Conservation (phyloP, 2,329 filamentous ascomycete genomes). For the Claviceps spartinae region DNA sequence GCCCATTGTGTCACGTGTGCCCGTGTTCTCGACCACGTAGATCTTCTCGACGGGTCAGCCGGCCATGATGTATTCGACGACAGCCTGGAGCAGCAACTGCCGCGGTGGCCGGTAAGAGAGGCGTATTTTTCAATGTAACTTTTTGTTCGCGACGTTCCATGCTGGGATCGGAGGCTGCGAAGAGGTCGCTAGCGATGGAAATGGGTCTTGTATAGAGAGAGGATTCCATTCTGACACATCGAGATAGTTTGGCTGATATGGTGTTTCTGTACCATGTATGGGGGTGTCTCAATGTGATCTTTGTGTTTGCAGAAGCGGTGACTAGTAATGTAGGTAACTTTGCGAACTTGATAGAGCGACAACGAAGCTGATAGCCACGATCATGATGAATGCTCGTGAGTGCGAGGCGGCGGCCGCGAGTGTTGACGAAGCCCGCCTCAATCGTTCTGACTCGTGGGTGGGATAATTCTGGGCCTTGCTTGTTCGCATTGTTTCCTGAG, state of each 20-base stretch:
- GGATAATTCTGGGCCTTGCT: too few relatives aligned
- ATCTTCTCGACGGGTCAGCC: slow-evolving; percentile 45
- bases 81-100: slow-evolving; percentile 39
- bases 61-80: slow-evolving; percentile 43
- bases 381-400: background rate
- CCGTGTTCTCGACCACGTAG: slow-evolving; percentile 46
- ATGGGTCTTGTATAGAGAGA: slow-evolving; percentile 28
- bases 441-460: background rate
- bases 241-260: background rate
- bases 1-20: slow-evolving; percentile 30
- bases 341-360: background rate
- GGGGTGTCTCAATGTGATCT: background rate
- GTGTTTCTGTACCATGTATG: background rate
- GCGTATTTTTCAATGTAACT: slow-evolving; percentile 24
- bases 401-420: background rate
- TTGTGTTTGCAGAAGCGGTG: background rate
- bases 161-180: slow-evolving; percentile 25
- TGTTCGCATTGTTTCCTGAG: too few relatives aligned
- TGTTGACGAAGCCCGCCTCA: background rate
- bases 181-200: slow-evolving; percentile 24
- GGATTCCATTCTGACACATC: slow-evolving; percentile 17
- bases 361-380: background rate
- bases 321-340: background rate
- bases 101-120: slow-evolving; percentile 30
- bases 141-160: slow-evolving; percentile 28